Evolutionary conservation across 192 early-diverging fungal genomes (phyloP), one percentile per base, ranked within the genome.

Genomic region (Coemansia sp.): DNA sequence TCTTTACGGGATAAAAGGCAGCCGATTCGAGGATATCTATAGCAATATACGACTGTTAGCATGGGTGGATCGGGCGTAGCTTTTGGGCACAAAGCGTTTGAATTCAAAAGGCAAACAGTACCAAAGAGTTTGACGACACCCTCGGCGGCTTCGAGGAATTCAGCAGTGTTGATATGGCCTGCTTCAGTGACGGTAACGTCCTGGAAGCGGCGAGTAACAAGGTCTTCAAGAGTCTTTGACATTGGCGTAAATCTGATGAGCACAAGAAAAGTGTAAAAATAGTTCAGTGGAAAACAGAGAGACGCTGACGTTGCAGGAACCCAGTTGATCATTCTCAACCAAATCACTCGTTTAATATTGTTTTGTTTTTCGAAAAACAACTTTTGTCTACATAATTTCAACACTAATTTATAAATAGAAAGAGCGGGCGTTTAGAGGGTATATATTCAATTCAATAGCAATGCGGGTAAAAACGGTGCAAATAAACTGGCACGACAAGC

Each of bases 401-500:
- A 5, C 1, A 45, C 41, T 45, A 45, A 29, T 60, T 49, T 48
- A 15, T 5, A 45, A 10, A 15, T 14, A 48, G 4, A 35, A 35
- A 35, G 32, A 35, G 32, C 32, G 7, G 32, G 32, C 32, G 32
- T 8, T 29, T 35, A 35, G 6, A 8, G 32, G 10, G 37, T 14
- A 23, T 8, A 35, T 35, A 35, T 35, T 35, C 32, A 35, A 35
- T 35, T 35, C 32, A 35, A 43, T 9, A 27, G 19, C 7, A 58
- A 89, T 88, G 87, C 64, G 86, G 73, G 90, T 85, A 76, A 80
- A 88, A 59, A 87, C 86, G 23, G 77, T 93, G 12, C 90, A 94
- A 79, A 94, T 98, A 74, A 89, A 92, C 66, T 96, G 96, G 96
- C 96, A 98, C 70, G 96, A 92, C 64, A 88, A 87, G 62, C 81